Base-by-base conservation (phyloP, 2,329 filamentous ascomycete genomes). In the Apiospora malaysiana region DNA sequence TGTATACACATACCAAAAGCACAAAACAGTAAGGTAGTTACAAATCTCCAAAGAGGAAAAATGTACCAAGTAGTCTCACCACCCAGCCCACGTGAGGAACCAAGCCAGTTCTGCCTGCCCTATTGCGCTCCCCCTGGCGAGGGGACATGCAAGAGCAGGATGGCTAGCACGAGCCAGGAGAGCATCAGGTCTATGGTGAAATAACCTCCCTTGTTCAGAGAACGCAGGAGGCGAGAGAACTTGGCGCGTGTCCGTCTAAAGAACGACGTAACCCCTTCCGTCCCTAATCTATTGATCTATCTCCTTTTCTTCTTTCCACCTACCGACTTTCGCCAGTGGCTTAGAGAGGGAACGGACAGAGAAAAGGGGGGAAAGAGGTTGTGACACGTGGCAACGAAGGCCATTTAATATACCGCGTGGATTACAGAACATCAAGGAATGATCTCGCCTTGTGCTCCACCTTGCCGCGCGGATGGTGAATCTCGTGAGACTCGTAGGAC, bases 341-440 rank as follows among this genome's bases (percentile, higher is more conserved):
- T 56, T 56, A 32, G 49, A 32, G 42, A 43, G 49, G 9, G 18
- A 56, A 21, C 25, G 49, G 49, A 32, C 49, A 56, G 49, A 63
- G 56, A 40, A 63, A 63, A 40, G 32, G 56, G 51, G 27, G 56
- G 23, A 47, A 59, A 32, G 67, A 43, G 46, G 68, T 42, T 68
- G 32, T 37, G 51, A 46, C 68, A 65, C 47, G 68, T 69, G 68
- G 67, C 67, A 45, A 68, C 67, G 46, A 37, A 68, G 67, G 67
- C 67, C 67, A 68, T 73, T 88, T 84, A 73, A 86, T 92, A 73
- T 92, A 88, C 89, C 90, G 90, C 90, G 90, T 89, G 88, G 89
- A 91, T 91, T 92, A 92, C 90, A 91, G 88, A 91, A 89, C 87
- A 85, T 86, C 89, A 92, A 92, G 90, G 90, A 92, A 89, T 83